Percentiles rank a stretch among this genome's conserved stretches.
These are phyloP conservation scores for Selaginella tamariscina DNA, from an alignment of 75 land plant genomes.

Conservation along the genomic window DNA sequence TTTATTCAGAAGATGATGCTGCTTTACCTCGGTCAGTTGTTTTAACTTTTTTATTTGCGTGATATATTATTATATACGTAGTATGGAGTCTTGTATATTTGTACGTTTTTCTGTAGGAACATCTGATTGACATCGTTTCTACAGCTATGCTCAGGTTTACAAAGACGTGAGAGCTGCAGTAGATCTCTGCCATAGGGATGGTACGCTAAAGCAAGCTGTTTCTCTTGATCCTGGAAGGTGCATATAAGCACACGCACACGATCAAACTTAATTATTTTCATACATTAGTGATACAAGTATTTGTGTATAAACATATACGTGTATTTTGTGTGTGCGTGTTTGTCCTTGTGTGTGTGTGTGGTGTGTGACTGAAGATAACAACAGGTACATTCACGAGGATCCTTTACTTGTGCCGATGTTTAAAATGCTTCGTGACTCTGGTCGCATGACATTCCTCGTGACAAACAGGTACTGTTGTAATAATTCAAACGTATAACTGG, in stretches of 20 bases:
- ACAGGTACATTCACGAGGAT: conserved; percentile 83
- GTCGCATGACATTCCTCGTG: conserved; percentile 83
- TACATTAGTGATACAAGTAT: no score
- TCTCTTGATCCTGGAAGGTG: conserved; percentile 76
- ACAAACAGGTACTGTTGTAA: conserved; percentile 66
- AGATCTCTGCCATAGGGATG: conserved; percentile 95
- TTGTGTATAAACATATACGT: no score
- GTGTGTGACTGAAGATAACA: not conserved
- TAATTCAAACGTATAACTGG: not conserved
- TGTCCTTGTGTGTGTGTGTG: no score
- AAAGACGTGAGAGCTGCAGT: conserved; percentile 93
- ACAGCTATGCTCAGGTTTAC: conserved; percentile 72
- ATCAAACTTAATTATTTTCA: not conserved
- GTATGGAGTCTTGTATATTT: no score
- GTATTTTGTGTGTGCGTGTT: no score
- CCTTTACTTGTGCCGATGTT: conserved; percentile 72
- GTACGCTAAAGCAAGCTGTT: conserved; percentile 91
- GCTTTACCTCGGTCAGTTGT: not conserved
- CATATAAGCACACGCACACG: conserved; percentile 10
- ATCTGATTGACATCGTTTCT: not conserved
- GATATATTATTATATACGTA: no score
- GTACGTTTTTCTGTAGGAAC: no score
- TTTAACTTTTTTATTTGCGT: not conserved
- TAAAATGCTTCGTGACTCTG: conserved; percentile 85
- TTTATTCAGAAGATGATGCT: not conserved